Evolutionary conservation across 1,284 basidiomycete genomes (phyloP).

Genomic region (Leccinum holopus): DNA sequence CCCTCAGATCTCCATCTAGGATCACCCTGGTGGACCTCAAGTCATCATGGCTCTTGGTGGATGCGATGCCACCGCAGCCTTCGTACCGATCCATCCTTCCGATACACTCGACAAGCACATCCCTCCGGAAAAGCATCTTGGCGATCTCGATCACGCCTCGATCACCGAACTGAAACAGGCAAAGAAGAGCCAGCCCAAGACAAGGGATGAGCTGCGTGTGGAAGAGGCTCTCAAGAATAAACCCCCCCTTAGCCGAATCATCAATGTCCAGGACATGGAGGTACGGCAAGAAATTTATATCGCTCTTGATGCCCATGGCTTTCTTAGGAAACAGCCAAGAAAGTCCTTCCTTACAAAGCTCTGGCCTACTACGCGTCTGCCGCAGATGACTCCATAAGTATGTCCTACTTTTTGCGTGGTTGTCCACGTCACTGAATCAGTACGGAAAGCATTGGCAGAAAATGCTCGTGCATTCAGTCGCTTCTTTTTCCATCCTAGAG

Average conservation of each 20-base stretch:
- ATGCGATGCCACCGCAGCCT: slow-evolving; percentile 71
- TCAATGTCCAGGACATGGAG: slow-evolving; percentile 79
- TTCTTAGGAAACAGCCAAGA: slow-evolving; percentile 56
- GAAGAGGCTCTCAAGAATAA: slow-evolving; percentile 59
- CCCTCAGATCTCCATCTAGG: slow-evolving; percentile 40
- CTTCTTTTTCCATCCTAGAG: slow-evolving; percentile 80
- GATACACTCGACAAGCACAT: slow-evolving; percentile 70
- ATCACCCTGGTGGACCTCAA: slow-evolving; percentile 79
- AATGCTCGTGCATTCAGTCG: slow-evolving; percentile 75
- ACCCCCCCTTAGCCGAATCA: slow-evolving; percentile 65
- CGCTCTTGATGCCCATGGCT: background rate
- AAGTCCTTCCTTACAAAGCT: slow-evolving; percentile 69
- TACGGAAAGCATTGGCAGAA: slow-evolving; percentile 52
- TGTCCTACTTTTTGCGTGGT: slow-evolving; percentile 29
- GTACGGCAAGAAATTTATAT: slow-evolving; percentile 33
- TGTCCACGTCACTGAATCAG: slow-evolving; percentile 3
- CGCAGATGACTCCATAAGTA: slow-evolving; percentile 79
- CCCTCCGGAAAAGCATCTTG: slow-evolving; percentile 67
- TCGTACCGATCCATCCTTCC: slow-evolving; percentile 72
- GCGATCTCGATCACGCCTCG: slow-evolving; percentile 59
- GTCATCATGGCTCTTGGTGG: slow-evolving; percentile 82
- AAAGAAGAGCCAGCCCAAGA: slow-evolving; percentile 48
- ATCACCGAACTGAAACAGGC: slow-evolving; percentile 42
- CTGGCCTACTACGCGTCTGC: slow-evolving; percentile 82
- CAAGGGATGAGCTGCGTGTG: slow-evolving; percentile 70